Evolutionary conservation across 257 asterid genomes (phyloP).

Genomic region (Solanum pimpinellifolium): DNA sequence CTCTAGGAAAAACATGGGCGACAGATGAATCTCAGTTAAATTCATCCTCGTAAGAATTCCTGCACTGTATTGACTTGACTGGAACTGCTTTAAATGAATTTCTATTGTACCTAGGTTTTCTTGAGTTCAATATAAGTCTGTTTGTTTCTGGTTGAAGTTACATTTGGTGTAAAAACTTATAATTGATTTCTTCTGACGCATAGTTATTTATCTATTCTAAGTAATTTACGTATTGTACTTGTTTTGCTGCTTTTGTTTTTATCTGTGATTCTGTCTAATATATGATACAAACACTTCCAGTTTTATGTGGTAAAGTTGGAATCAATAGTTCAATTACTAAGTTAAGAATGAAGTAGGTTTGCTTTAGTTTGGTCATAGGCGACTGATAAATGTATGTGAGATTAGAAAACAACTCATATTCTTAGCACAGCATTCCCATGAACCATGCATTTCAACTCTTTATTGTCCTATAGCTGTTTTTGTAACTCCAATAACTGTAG

Average conservation of each 20-base stretch:
- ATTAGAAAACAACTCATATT: neutral
- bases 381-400: neutral
- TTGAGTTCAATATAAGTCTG: neutral
- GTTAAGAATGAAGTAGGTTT: neutral
- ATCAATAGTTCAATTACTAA: neutral
- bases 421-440: neutral
- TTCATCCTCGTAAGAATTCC: constrained; percentile 53
- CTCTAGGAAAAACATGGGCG: constrained; percentile 97
- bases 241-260: neutral
- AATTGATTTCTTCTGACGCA: neutral
- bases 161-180: neutral
- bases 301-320: neutral
- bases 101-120: neutral
- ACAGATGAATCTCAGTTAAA: constrained; percentile 57
- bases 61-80: neutral
- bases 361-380: neutral
- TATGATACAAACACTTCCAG: neutral
- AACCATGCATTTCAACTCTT: neutral
- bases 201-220: neutral
- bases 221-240: neutral
- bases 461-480: neutral
- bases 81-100: neutral
- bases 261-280: neutral
- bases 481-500: neutral
- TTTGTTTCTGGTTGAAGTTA: neutral